Conservation (phyloP, 2,329 filamentous ascomycete genomes). For the Venturia carpophila region DNA sequence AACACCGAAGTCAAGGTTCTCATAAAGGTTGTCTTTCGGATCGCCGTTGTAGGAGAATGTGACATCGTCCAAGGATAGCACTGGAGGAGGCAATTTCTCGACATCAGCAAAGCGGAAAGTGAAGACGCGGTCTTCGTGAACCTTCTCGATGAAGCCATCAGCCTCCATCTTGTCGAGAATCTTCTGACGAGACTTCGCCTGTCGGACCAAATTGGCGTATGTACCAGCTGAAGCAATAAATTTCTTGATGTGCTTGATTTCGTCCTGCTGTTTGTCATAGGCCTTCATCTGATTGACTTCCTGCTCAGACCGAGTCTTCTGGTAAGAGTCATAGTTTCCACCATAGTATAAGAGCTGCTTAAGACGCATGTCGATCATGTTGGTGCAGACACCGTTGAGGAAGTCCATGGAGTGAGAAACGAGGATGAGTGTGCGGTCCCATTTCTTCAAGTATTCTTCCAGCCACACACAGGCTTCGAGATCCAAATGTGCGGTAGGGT, state of each 20-base stretch:
- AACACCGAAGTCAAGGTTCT: constrained; percentile 94
- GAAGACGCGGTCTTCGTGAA: constrained; percentile 78
- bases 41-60: constrained; percentile 97
- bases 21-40: constrained; percentile 83
- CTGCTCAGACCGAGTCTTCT: constrained; percentile 88
- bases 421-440: constrained; percentile 92
- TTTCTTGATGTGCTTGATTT: constrained; percentile 99
- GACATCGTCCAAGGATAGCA: constrained; percentile 92
- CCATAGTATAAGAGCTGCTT: constrained; percentile 93
- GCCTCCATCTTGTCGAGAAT: constrained; percentile 99
- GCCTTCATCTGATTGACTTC: constrained; percentile 99
- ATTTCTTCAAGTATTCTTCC: constrained; percentile 99
- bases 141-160: constrained; percentile 93
- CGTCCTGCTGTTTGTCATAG: constrained; percentile 97
- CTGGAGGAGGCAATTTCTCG: constrained; percentile 96
- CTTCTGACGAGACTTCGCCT: constrained; percentile 99
- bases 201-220: constrained; percentile 96
- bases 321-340: constrained; percentile 97
- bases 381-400: constrained; percentile 96
- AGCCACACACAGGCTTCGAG: constrained; percentile 99
- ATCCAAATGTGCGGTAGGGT: constrained; percentile 98
- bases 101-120: constrained; percentile 98
- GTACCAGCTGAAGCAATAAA: constrained; percentile 99
- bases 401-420: constrained; percentile 99
- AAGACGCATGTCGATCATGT: constrained; percentile 96